Evolutionary conservation across 371 early-diverging fungal genomes (phyloP), one percentile per base, ranked within the genome.

Genomic region (Lichtheimia ornata): DNA sequence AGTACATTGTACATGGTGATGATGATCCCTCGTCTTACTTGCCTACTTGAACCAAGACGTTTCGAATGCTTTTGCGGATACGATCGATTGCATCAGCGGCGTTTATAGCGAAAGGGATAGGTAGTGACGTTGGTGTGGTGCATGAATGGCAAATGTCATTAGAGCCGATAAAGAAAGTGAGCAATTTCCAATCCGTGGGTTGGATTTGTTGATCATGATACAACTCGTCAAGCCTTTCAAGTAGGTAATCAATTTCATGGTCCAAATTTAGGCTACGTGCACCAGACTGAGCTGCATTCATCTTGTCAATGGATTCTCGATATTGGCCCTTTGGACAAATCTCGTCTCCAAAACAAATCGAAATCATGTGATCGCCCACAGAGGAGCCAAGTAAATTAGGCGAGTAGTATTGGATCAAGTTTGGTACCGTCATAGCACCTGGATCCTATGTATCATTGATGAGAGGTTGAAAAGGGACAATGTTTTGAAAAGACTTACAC

Each of bases 61-160:
- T 66, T 0, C 69, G 54, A 28, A 77, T 52, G 2, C 24, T 67
- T 0, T 53, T 44, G 1, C 72, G 61, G 14, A 80, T 55, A 9
- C 77, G 62, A 49, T 80, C 77, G 18, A 80, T 58, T n/a, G 77
- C 74, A 20, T 65, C 66, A 11, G 59, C 53, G 4, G 75, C 62
- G 51, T 80, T 68, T n/a, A 59, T 55, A 25, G 59, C 50, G 27
- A 66, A 80, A 1, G 64, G 49, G 2, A 43, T 41, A 1, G 81
- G 81, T 22, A 70, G 27, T 3, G 74, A 72, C 2, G 69, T 65
- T 0, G 61, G 20, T 12, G 59, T 69, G 6, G 63, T 66, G 56
- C 87, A 86, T 2, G 83, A 70, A 18, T 77, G 82, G 59, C 90
- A 90, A 28, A 85, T 72, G 61, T 90, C 88, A 62, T 90, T 90